Base-by-base conservation (phyloP, 2,329 filamentous ascomycete species). In the Colletotrichum costaricense region DNA sequence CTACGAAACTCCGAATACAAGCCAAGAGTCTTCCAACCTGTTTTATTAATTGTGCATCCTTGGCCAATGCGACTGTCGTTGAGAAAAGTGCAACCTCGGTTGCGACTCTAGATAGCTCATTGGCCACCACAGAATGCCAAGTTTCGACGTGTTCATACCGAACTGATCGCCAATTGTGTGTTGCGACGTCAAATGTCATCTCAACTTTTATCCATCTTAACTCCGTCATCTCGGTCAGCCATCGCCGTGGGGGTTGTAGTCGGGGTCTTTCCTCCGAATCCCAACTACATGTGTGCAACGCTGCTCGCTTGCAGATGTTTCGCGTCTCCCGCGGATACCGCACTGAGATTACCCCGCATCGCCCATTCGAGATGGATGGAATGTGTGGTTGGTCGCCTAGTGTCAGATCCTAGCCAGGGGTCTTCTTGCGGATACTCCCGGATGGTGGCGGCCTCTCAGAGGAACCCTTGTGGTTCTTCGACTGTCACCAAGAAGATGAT, bases 261-360 rank as follows among this genome's bases (percentile, higher is more conserved):
- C 52, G 52, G 52, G 52, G 26, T 6, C 52, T 56, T 56, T 56
- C 12, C 52, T 56, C 52, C 52, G 52, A 28, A 42, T 22, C 8
- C 16, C 49, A 19, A 35, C 24, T 26, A 12, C 7, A 3, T 24
- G 30, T n/a, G 19, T 38, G 62, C 49, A 33, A 19, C 19, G 19
- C 42, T n/a, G 42, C 19, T 49, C 42, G 42, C 19, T 49, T 49
- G 42, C 42, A 49, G 42, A 49, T 49, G 42, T 9, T 49, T n/a
- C 49, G 67, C 59, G 22, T 35, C 57, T 28, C 16, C 24, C 46
- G 57, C 63, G 28, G 57, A 22, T 42, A 33, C 57, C 69, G 30
- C 69, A 19, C 42, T 58, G 58, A 28, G 55, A 49, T 28, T 73
- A 73, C 56, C 71, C 71, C 71, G 67, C 71, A 73, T 60, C 67